Conservation (phyloP, 805 yeast species). For the Priceomyces medius region DNA sequence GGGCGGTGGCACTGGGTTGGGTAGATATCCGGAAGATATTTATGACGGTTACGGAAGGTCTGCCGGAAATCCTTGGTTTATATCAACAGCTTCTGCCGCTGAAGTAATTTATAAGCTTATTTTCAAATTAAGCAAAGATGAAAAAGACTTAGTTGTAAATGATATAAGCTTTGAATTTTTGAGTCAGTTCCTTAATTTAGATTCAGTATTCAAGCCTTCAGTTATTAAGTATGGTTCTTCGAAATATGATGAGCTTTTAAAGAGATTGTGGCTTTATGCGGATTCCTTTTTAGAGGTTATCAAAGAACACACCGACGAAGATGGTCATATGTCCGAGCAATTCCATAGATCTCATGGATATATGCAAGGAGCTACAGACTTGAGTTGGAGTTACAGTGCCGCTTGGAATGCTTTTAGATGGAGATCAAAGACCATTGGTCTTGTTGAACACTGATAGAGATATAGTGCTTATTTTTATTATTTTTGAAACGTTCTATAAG, state of each 20-base stretch:
- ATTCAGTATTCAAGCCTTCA: constrained; percentile 15
- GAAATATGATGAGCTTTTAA: constrained; percentile 47
- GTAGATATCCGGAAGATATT: constrained; percentile 90
- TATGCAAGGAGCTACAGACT: constrained; percentile 81
- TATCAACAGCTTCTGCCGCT: constrained; percentile 69
- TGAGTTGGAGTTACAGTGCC: constrained; percentile 90
- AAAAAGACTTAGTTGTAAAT: constrained; percentile 46
- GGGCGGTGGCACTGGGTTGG: constrained; percentile 63
- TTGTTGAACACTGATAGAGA: constrained; percentile 1
- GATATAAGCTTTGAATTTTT: constrained; percentile 28
- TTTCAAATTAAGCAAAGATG: constrained; percentile 37
- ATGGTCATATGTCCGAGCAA: constrained; percentile 85
- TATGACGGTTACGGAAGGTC: constrained; percentile 72
- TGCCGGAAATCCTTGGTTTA: constrained; percentile 94
- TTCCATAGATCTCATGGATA: constrained; percentile 77
- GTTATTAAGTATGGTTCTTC: constrained; percentile 36
- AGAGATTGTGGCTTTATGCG: constrained; percentile 51
- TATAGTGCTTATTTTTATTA: neutral
- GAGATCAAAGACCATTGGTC: constrained; percentile 46
- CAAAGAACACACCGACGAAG: constrained; percentile 56
- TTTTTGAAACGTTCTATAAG: neutral
- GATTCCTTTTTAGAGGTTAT: constrained; percentile 66
- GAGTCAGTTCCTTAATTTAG: constrained; percentile 30
- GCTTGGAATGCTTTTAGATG: constrained; percentile 68
- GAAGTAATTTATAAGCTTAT: constrained; percentile 60